Conservation (phyloP, 2,329 filamentous ascomycete species). For the Alternaria sp. region DNA sequence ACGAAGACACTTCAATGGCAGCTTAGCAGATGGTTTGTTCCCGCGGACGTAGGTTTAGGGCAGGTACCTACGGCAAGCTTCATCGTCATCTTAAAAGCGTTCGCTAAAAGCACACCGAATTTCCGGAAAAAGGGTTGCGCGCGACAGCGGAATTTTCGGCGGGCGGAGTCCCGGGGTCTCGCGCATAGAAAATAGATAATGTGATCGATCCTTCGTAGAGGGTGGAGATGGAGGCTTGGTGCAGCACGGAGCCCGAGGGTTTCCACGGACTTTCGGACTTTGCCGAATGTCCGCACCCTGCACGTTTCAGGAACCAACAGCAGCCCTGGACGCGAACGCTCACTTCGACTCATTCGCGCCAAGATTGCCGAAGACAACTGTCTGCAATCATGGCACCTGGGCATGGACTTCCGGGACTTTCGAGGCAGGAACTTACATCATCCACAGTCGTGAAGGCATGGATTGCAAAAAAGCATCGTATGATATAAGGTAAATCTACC, state of each 20-base stretch:
- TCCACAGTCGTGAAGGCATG: not conserved
- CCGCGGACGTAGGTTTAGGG: not conserved
- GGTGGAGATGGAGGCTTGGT: not conserved
- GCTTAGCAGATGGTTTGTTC: not conserved
- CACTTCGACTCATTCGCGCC: not conserved
- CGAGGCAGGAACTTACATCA: not conserved
- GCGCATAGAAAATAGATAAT: not conserved
- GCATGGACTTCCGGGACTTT: not conserved
- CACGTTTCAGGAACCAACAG: not conserved
- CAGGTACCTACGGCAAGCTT: conserved; percentile 21
- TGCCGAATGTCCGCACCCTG: not conserved
- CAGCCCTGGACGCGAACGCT: not conserved
- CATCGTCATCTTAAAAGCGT: conserved; percentile 8
- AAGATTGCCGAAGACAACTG: not conserved
- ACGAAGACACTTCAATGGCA: conserved; percentile 19
- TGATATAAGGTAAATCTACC: not conserved
- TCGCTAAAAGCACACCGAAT: not conserved
- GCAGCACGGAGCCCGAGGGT: not conserved
- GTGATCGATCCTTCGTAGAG: not conserved
- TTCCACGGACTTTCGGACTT: not conserved
- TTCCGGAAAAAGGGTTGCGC: not conserved
- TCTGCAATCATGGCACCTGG: not conserved
- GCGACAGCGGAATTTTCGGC: not conserved
- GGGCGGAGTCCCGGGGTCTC: not conserved
- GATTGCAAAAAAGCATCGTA: not conserved